phyloP scores from a whole-genome alignment of 345 rosid species.

The Nasturtium officinale region DNA sequence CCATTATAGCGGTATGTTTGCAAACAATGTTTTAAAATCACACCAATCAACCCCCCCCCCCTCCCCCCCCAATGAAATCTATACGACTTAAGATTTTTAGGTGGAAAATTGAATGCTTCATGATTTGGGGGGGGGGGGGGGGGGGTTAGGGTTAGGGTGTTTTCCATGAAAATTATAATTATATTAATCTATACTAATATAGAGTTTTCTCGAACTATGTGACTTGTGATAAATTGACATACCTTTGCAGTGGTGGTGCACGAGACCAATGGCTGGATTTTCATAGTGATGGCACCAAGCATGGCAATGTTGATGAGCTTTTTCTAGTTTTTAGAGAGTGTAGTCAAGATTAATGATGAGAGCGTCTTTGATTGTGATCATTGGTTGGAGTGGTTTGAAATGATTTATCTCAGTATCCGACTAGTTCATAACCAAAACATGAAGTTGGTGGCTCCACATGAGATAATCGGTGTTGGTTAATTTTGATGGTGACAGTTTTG shows the following conservation, averaged over 20 bases:
- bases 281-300: neutral
- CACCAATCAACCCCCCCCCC: too few species aligned
- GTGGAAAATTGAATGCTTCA: too few species aligned
- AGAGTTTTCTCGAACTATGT: neutral
- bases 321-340: neutral
- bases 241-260: neutral
- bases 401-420: neutral
- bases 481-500: neutral
- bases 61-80: too few species aligned
- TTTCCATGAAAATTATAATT: too few species aligned
- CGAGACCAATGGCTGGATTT: neutral
- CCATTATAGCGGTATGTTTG: too few species aligned
- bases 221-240: neutral
- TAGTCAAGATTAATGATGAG: neutral
- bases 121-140: too few species aligned
- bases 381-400: neutral
- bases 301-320: neutral
- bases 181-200: neutral
- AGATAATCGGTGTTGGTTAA: neutral
- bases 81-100: too few species aligned
- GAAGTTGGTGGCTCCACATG: neutral
- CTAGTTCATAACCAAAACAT: neutral
- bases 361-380: neutral
- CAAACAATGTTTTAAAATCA: too few species aligned
- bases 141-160: too few species aligned